Percentiles rank a stretch among this genome's conserved stretches.
Conservation (phyloP, 108 stramenopile species). For the Cyclotella baltica region DNA sequence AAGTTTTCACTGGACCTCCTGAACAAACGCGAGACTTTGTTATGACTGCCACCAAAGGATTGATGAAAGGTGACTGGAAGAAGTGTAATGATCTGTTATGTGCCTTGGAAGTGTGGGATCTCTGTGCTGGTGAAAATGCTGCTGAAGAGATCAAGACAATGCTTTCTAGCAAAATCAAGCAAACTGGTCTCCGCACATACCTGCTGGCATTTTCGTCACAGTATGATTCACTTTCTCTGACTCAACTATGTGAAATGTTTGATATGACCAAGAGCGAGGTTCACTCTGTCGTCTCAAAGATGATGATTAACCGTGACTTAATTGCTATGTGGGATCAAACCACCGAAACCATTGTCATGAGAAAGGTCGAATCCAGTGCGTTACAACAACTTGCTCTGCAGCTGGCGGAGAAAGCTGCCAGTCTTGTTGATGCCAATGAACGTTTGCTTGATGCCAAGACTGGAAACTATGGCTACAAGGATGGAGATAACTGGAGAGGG, state of each 20-base stretch:
- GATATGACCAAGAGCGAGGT: conserved; percentile 91
- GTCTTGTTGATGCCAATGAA: conserved; percentile 95
- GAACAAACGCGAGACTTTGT: conserved; percentile 98
- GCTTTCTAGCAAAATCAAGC: conserved; percentile 92
- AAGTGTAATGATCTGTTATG: conserved; percentile 82
- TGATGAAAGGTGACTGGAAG: conserved; percentile 96
- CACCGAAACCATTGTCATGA: conserved; percentile 95
- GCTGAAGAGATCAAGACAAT: conserved; percentile 81
- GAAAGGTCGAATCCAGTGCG: conserved; percentile 85
- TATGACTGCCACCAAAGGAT: conserved; percentile 90
- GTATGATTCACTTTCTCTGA: conserved; percentile 93
- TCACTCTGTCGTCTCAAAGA: conserved; percentile 94
- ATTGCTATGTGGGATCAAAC: conserved; percentile 98
- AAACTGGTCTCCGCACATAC: conserved; percentile 96
- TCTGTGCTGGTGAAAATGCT: conserved; percentile 88
- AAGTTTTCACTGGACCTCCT: conserved; percentile 98
- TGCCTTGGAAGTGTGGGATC: conserved; percentile 92
- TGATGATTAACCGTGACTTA: conserved; percentile 98
- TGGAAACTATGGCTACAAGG: conserved; percentile 82
- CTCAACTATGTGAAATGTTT: conserved; percentile 95
- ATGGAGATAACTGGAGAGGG: conserved; percentile 69
- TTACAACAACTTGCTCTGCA: conserved; percentile 94
- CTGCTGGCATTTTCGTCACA: conserved; percentile 90
- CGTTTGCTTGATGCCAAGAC: conserved; percentile 90
- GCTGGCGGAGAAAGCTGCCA: conserved; percentile 91